These are phyloP conservation scores for Fusarium decemcellulare DNA, from an alignment of 2,329 filamentous ascomycete genomes.

Conservation along the genomic window DNA sequence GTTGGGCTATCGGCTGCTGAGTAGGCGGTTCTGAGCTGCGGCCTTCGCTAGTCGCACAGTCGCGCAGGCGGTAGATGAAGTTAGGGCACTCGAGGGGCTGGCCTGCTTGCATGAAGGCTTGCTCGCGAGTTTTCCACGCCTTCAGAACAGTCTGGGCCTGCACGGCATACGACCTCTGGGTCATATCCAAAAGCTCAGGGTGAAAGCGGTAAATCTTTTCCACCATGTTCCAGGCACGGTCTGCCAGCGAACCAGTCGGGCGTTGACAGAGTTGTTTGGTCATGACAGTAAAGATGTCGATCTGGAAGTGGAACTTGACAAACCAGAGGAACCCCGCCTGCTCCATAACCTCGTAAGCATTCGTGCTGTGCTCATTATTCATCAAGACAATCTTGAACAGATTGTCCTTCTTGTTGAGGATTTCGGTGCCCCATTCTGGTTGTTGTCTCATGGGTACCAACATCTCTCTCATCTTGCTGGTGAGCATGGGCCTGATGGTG, in stretches of 20 bases:
- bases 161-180: slow-evolving; percentile 59
- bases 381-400: slow-evolving; percentile 69
- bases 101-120: slow-evolving; percentile 55
- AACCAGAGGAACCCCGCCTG: slow-evolving; percentile 69
- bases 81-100: slow-evolving; percentile 57
- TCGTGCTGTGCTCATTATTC: slow-evolving; percentile 62
- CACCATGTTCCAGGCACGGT: slow-evolving; percentile 66
- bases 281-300: slow-evolving; percentile 69
- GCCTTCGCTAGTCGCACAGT: slow-evolving; percentile 57
- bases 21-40: slow-evolving; percentile 47
- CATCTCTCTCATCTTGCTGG: slow-evolving; percentile 64
- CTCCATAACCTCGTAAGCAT: slow-evolving; percentile 59
- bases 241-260: slow-evolving; percentile 63
- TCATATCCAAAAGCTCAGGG: slow-evolving; percentile 65
- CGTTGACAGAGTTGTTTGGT: slow-evolving; percentile 67
- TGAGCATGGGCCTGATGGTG: slow-evolving; percentile 62
- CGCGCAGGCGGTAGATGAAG: slow-evolving; percentile 62
- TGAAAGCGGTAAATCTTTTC: slow-evolving; percentile 64
- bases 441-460: slow-evolving; percentile 62
- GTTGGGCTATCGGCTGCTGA: slow-evolving; percentile 47
- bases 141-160: slow-evolving; percentile 65
- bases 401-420: slow-evolving; percentile 65
- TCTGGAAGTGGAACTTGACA: slow-evolving; percentile 67
- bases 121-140: slow-evolving; percentile 67
- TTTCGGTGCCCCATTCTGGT: slow-evolving; percentile 65